Percentiles rank a stretch among this genome's conserved stretches.
These are phyloP conservation scores for Dendrobium huoshanense DNA, from an alignment of 106 monocot genomes.

Conservation along the genomic window DNA sequence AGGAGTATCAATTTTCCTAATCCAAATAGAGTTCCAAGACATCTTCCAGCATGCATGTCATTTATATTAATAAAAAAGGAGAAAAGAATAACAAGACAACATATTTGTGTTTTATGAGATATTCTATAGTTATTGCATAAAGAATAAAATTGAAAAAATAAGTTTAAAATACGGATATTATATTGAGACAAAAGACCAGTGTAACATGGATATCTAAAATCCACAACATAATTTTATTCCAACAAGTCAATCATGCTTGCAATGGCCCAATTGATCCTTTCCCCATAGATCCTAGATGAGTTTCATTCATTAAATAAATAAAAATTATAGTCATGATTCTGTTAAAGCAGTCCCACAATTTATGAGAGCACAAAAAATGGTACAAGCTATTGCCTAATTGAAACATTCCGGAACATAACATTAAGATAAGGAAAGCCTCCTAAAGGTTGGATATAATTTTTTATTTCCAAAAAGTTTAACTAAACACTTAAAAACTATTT, in stretches of 20 bases:
- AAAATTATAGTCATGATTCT: not conserved
- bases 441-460: not conserved
- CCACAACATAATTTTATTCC: not conserved
- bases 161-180: not conserved
- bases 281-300: not conserved
- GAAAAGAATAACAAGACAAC: not conserved
- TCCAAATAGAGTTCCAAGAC: not conserved
- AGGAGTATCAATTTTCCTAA: not conserved
- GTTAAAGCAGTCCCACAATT: not conserved
- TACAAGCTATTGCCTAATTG: not conserved
- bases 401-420: not conserved
- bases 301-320: not conserved
- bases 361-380: not conserved
- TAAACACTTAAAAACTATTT: not conserved
- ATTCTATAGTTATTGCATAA: not conserved
- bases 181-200: not conserved
- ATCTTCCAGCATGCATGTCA: not conserved
- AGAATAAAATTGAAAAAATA: not conserved
- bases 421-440: not conserved
- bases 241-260: not conserved
- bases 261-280: not conserved
- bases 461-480: not conserved
- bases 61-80: not conserved
- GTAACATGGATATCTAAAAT: not conserved
- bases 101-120: not conserved